These are phyloP conservation scores for Fusarium nisikadoi DNA, from an alignment of 2,329 filamentous ascomycete species.

Conservation along the genomic window DNA sequence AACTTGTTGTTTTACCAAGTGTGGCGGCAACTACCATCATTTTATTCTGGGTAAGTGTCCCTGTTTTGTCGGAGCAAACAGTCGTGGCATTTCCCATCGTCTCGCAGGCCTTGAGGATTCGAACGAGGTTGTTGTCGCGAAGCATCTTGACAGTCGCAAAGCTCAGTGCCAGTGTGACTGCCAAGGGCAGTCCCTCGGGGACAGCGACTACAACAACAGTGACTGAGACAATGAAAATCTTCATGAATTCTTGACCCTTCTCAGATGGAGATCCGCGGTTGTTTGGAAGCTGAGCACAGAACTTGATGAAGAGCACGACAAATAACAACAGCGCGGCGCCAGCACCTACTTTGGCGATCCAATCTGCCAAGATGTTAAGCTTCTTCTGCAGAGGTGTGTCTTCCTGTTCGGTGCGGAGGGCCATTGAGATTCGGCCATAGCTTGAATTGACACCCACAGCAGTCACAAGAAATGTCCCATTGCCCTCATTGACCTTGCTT, in stretches of 20 bases:
- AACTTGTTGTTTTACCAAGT: conserved; percentile 59
- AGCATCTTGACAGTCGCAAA: conserved; percentile 77
- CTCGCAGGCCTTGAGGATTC: conserved; percentile 74
- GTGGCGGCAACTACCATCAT: conserved; percentile 80
- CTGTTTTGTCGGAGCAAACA: conserved; percentile 75
- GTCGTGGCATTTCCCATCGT: conserved; percentile 79
- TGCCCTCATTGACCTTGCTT: conserved; percentile 63
- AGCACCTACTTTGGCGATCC: conserved; percentile 60
- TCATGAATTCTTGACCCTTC: conserved; percentile 69
- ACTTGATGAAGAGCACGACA: conserved; percentile 81
- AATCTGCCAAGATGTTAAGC: conserved; percentile 51
- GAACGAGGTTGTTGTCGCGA: conserved; percentile 76
- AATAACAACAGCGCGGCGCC: conserved; percentile 79
- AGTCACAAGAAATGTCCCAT: conserved; percentile 65
- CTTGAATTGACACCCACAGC: conserved; percentile 66
- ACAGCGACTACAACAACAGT: conserved; percentile 75
- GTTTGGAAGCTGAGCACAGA: conserved; percentile 69
- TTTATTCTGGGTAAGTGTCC: conserved; percentile 67
- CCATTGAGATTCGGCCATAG: conserved; percentile 67
- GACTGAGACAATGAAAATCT: conserved; percentile 73
- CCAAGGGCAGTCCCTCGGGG: conserved; percentile 72
- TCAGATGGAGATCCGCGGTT: conserved; percentile 60
- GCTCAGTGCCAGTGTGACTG: conserved; percentile 74
- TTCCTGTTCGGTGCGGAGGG: conserved; percentile 61
- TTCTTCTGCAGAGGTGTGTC: conserved; percentile 66